phyloP scores from a whole-genome alignment of 495 filamentous ascomycete species.

The Durotheca rogersii region DNA sequence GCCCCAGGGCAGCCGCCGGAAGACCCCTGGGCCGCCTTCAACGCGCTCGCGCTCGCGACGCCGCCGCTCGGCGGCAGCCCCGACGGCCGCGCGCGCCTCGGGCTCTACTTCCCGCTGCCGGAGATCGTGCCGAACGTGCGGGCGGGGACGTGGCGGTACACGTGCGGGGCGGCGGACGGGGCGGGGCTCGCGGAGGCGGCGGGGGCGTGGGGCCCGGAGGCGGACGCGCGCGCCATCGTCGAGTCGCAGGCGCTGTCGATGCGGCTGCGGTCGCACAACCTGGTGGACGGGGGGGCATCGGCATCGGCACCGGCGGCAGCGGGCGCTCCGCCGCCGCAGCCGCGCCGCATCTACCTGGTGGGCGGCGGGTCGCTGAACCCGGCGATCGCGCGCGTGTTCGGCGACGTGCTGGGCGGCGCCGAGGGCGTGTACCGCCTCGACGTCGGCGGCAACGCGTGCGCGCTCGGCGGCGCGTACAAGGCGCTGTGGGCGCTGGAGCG shows the following conservation, averaged over 20 bases:
- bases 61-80: constrained; percentile 63
- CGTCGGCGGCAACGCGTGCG: constrained; percentile 95
- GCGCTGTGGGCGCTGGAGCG: constrained; percentile 88
- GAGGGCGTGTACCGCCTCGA: constrained; percentile 92
- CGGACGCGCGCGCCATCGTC: constrained; percentile 84
- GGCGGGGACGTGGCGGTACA: constrained; percentile 82
- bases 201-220: constrained; percentile 43
- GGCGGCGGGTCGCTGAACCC: constrained; percentile 87
- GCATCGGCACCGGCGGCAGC: constrained; percentile 60
- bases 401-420: constrained; percentile 80
- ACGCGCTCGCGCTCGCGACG: constrained; percentile 62
- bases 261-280: constrained; percentile 74
- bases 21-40: constrained; percentile 78
- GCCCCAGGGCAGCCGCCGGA: constrained; percentile 35
- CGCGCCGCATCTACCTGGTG: constrained; percentile 86
- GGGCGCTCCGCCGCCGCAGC: constrained; percentile 79
- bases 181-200: constrained; percentile 48
- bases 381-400: constrained; percentile 77
- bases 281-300: constrained; percentile 65
- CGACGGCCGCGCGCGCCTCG: constrained; percentile 66
- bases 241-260: constrained; percentile 91
- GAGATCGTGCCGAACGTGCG: constrained; percentile 92
- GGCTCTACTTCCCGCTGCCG: constrained; percentile 88
- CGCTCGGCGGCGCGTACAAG: constrained; percentile 93
- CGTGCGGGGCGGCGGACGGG: constrained; percentile 55